phyloP scores from a whole-genome alignment of 1,284 basidiomycete species.

The Cutaneotrichosporon sp. region DNA sequence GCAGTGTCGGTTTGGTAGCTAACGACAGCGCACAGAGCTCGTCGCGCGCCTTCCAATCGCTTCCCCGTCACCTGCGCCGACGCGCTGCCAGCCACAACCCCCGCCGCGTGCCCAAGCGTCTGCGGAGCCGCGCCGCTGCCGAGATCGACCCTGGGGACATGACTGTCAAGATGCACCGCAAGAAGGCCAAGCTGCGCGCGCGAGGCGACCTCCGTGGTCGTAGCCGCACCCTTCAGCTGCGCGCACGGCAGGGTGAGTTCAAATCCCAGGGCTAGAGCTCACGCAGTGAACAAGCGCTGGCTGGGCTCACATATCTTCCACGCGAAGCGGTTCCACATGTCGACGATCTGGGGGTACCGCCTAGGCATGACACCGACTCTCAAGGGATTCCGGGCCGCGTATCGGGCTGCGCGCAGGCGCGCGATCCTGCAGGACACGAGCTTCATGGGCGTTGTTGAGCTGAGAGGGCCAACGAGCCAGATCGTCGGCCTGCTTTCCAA shows the following conservation, averaged over 20 bases:
- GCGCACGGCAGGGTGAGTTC: constrained; percentile 36
- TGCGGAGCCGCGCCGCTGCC: constrained; percentile 76
- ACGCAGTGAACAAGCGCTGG: constrained; percentile 76
- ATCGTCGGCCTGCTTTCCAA: constrained; percentile 61
- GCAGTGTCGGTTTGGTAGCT: background rate
- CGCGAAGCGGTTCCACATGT: constrained; percentile 90
- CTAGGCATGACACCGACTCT: constrained; percentile 83
- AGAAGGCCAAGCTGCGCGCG: constrained; percentile 47
- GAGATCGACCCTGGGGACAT: constrained; percentile 81
- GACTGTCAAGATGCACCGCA: constrained; percentile 57
- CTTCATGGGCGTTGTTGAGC: constrained; percentile 72
- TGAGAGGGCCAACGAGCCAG: constrained; percentile 64
- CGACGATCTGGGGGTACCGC: constrained; percentile 82
- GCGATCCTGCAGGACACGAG: constrained; percentile 85
- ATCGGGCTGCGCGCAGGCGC: constrained; percentile 78
- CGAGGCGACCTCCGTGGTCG: constrained; percentile 37
- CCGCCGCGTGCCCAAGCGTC: constrained; percentile 76
- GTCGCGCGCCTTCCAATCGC: constrained; percentile 82
- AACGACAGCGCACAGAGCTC: constrained; percentile 59
- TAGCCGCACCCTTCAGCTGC: constrained; percentile 40
- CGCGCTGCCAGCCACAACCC: constrained; percentile 91
- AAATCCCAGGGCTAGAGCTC: background rate
- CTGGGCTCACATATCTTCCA: constrained; percentile 93
- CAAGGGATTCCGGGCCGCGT: constrained; percentile 83
- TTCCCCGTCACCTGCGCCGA: constrained; percentile 82